Conservation (phyloP, 2,329 filamentous ascomycete species). For the Ophiocordyceps camponoti-floridani region DNA sequence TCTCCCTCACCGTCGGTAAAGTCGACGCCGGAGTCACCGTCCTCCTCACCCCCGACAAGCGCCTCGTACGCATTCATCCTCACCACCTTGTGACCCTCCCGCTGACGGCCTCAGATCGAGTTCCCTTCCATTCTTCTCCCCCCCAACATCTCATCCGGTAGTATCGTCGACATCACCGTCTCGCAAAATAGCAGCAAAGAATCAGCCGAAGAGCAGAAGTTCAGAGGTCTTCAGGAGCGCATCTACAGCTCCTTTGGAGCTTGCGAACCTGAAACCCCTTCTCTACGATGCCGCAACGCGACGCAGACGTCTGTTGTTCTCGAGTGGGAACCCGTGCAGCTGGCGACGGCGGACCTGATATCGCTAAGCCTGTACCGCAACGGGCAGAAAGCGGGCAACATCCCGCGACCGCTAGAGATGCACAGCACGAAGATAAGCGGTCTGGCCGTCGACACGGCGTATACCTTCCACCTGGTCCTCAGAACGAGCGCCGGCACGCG, state of each 20-base stretch:
- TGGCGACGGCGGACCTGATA: constrained; percentile 81
- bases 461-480: constrained; percentile 83
- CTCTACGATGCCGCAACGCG: constrained; percentile 84
- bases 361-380: constrained; percentile 87
- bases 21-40: constrained; percentile 98
- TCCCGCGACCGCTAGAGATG: constrained; percentile 73
- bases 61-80: too few relatives aligned
- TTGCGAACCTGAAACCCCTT: constrained; percentile 54
- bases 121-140: constrained; percentile 96
- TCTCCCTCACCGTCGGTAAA: constrained; percentile 96
- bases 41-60: constrained; percentile 24
- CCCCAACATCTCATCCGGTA: constrained; percentile 84
- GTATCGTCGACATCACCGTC: constrained; percentile 95
- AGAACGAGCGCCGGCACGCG: constrained; percentile 81
- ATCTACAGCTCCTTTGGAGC: constrained; percentile 80
- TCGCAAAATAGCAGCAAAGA: constrained; percentile 72
- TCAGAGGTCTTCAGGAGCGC: constrained; percentile 70
- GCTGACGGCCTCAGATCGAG: constrained; percentile 69
- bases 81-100: background rate
- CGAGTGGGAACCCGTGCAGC: constrained; percentile 90
- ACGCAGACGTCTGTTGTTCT: constrained; percentile 97
- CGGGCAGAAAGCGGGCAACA: constrained; percentile 88
- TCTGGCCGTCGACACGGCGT: constrained; percentile 89
- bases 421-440: constrained; percentile 94
- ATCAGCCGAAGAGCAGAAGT: constrained; percentile 52